Evolutionary conservation across 2,329 filamentous ascomycete genomes (phyloP).

Genomic region (Microdochium trichocladiopsis): DNA sequence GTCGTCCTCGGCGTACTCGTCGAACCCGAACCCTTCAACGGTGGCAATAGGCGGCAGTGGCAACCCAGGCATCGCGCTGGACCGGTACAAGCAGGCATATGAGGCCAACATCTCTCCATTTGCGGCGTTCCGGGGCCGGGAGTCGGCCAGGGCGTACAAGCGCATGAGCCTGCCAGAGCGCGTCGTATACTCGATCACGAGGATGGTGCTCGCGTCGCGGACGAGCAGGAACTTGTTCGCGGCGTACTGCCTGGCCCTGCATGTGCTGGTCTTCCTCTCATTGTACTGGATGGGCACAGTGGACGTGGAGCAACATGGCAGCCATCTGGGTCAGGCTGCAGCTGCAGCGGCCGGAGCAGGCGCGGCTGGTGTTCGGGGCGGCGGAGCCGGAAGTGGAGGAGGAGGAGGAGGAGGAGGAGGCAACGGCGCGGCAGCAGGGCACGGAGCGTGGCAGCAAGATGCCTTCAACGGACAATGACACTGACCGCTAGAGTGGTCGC

Average conservation of each 20-base stretch:
- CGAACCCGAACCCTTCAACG: constrained; percentile 70
- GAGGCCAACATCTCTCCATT: constrained; percentile 95
- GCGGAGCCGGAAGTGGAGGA: constrained; percentile 20
- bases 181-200: constrained; percentile 81
- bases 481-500: neutral
- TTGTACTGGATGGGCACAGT: constrained; percentile 75
- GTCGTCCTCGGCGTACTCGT: constrained; percentile 56
- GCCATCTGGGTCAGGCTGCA: constrained; percentile 43
- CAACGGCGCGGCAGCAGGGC: constrained; percentile 22
- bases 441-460: constrained; percentile 58
- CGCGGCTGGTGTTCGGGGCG: constrained; percentile 24
- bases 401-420: constrained; percentile 15
- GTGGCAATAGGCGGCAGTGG: constrained; percentile 50
- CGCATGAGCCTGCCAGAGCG: constrained; percentile 90
- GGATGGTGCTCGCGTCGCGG: constrained; percentile 83
- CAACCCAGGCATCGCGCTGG: constrained; percentile 60
- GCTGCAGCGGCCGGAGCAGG: constrained; percentile 34
- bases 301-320: constrained; percentile 56
- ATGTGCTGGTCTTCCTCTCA: constrained; percentile 79
- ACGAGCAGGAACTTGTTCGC: constrained; percentile 92
- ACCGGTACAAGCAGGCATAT: constrained; percentile 86
- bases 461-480: constrained; percentile 41
- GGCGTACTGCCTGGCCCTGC: constrained; percentile 80
- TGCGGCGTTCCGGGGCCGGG: constrained; percentile 88
- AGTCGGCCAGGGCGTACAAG: constrained; percentile 84